Conservation (phyloP, 2,329 filamentous ascomycete species). For the Calonectria ilicicola region DNA sequence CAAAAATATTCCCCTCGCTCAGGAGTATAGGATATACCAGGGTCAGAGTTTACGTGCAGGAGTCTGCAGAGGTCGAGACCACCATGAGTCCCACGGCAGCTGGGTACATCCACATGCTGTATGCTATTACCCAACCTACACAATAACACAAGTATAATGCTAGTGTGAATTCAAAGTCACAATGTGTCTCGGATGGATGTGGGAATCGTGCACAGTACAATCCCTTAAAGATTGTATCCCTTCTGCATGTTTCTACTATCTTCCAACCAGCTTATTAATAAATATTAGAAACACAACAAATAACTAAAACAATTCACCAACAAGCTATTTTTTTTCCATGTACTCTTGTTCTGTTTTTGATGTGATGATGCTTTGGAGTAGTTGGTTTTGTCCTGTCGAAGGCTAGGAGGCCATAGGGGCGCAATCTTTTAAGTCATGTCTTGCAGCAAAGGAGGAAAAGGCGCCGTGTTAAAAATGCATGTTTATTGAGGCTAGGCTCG, state of each 20-base stretch:
- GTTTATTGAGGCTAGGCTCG: conserved; percentile 3
- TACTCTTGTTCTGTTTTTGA: no score
- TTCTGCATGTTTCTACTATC: no score
- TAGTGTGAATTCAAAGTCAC: background rate
- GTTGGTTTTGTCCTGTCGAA: no score
- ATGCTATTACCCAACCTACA: background rate
- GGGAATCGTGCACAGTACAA: no score
- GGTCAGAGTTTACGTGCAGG: background rate
- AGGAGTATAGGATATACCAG: conserved; percentile 7
- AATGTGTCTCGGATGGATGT: no score
- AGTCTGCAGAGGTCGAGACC: background rate
- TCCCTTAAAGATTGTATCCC: no score
- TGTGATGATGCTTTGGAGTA: no score
- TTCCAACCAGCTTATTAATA: no score
- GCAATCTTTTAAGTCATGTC: background rate
- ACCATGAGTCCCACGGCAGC: background rate
- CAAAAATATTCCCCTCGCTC: background rate
- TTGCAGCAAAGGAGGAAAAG: background rate
- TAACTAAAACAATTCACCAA: no score
- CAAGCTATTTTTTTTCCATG: no score
- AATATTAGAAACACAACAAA: no score
- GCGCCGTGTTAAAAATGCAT: background rate
- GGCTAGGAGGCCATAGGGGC: no score
- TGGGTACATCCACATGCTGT: background rate
- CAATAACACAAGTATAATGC: background rate